Conservation (phyloP, 2,329 filamentous ascomycete species). For the Verticillium klebahnii region DNA sequence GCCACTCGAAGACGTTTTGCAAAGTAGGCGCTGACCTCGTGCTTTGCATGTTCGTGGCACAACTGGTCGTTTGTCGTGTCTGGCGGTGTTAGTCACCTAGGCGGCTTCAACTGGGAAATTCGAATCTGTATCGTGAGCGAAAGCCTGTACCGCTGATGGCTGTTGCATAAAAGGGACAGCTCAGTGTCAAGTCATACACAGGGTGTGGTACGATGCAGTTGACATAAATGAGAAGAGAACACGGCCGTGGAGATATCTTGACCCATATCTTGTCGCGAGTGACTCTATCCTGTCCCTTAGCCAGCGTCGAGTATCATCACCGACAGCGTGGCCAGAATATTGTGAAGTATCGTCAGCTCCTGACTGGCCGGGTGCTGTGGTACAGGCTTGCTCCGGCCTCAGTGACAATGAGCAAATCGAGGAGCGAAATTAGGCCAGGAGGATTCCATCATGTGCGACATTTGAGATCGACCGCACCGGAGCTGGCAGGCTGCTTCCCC, state of each 20-base stretch:
- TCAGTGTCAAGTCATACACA: neutral
- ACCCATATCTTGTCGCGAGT: too few relatives aligned
- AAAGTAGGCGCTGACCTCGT: too few relatives aligned
- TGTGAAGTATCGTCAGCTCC: too few relatives aligned
- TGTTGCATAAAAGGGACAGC: neutral
- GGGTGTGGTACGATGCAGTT: neutral
- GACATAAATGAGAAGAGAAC: too few relatives aligned
- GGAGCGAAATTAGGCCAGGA: neutral
- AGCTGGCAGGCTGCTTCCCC: neutral
- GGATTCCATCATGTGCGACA: neutral
- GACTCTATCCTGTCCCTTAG: neutral
- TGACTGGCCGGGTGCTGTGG: too few relatives aligned
- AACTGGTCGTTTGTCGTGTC: too few relatives aligned
- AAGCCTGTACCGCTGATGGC: neutral
- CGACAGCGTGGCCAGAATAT: neutral
- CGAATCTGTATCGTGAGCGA: too few relatives aligned
- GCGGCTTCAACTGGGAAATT: neutral
- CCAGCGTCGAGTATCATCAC: too few relatives aligned
- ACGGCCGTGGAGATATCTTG: neutral
- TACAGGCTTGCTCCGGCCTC: neutral
- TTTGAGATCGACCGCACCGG: neutral
- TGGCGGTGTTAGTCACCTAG: too few relatives aligned
- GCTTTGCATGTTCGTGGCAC: too few relatives aligned
- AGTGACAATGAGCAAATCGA: neutral
- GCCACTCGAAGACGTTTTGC: too few relatives aligned